These are phyloP conservation scores for Coemansia sp. DNA, from an alignment of 192 early-diverging fungal genomes.

Conservation along the genomic window DNA sequence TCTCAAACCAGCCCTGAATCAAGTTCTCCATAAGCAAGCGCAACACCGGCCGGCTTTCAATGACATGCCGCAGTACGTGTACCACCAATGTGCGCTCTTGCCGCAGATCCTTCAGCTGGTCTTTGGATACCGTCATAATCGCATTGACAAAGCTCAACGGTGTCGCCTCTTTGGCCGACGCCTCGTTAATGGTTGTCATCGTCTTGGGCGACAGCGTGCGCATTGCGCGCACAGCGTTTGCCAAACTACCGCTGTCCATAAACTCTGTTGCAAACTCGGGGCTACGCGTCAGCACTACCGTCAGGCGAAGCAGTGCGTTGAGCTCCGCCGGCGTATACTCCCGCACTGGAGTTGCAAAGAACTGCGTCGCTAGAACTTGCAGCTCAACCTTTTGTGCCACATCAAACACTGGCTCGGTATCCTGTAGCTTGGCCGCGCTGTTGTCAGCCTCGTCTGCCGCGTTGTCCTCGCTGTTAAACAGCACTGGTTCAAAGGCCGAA, in stretches of 20 bases:
- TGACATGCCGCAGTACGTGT: conserved; percentile 86
- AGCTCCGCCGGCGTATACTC: conserved; percentile 23
- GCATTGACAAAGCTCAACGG: conserved; percentile 48
- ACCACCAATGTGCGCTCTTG: conserved; percentile 77
- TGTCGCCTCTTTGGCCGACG: conserved; percentile 33
- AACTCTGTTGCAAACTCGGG: conserved; percentile 66
- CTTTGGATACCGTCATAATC: conserved; percentile 62
- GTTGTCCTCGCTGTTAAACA: conserved; percentile 7
- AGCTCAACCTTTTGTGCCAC: conserved; percentile 24
- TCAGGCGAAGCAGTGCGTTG: conserved; percentile 74
- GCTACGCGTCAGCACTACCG: conserved; percentile 79
- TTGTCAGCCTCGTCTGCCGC: neutral
- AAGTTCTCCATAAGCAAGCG: conserved; percentile 71
- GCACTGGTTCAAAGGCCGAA: conserved; percentile 28
- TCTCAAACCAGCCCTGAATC: conserved; percentile 71
- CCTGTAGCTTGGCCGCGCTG: neutral
- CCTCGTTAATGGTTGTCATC: conserved; percentile 21
- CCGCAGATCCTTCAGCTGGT: conserved; percentile 65
- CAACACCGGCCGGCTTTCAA: conserved; percentile 71
- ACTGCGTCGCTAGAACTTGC: conserved; percentile 27
- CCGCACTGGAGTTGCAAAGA: conserved; percentile 30
- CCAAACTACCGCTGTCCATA: conserved; percentile 65
- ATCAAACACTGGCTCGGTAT: conserved; percentile 31
- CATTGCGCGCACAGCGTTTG: conserved; percentile 36
- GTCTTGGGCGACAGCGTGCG: conserved; percentile 20